Conservation (phyloP, 1,284 basidiomycete species). For the Waitea zeae region DNA sequence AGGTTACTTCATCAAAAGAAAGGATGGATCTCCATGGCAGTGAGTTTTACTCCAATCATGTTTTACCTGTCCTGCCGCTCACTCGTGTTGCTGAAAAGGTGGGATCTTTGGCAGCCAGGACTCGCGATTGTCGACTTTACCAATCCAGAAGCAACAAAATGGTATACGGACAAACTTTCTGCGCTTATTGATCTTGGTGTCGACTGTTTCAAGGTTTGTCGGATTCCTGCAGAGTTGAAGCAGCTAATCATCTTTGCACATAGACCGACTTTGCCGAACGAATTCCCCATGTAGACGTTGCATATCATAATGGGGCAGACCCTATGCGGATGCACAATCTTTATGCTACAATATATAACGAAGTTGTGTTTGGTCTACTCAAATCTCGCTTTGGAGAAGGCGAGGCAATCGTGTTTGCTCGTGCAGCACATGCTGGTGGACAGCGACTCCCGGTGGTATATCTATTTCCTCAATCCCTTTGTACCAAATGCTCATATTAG, state of each 20-base stretch:
- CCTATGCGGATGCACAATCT: slow-evolving; percentile 49
- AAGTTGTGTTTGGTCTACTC: slow-evolving; percentile 46
- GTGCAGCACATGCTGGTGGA: slow-evolving; percentile 47
- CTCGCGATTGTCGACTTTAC: slow-evolving; percentile 56
- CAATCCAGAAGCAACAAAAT: slow-evolving; percentile 49
- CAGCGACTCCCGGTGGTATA: slow-evolving; percentile 37
- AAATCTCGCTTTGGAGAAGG: slow-evolving; percentile 40
- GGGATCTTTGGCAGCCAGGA: slow-evolving; percentile 61
- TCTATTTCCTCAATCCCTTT: too few relatives aligned
- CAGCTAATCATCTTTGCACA: slow-evolving; percentile 2
- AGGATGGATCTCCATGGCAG: slow-evolving; percentile 58
- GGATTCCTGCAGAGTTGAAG: too few relatives aligned
- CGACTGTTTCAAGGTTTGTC: slow-evolving; percentile 45
- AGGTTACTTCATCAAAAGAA: slow-evolving; percentile 55
- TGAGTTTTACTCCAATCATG: slow-evolving; percentile 17
- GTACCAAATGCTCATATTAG: slow-evolving; percentile 13
- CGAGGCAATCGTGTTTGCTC: slow-evolving; percentile 54
- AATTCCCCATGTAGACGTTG: slow-evolving; percentile 44
- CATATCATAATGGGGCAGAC: slow-evolving; percentile 53
- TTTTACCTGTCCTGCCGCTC: neutral
- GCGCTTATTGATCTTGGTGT: slow-evolving; percentile 52
- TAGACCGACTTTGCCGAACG: slow-evolving; percentile 60
- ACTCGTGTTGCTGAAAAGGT: slow-evolving; percentile 13
- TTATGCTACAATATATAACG: slow-evolving; percentile 53
- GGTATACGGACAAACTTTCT: slow-evolving; percentile 44